phyloP scores from a whole-genome alignment of 192 early-diverging fungal species.

The Ramicandelaber brevisporus region DNA sequence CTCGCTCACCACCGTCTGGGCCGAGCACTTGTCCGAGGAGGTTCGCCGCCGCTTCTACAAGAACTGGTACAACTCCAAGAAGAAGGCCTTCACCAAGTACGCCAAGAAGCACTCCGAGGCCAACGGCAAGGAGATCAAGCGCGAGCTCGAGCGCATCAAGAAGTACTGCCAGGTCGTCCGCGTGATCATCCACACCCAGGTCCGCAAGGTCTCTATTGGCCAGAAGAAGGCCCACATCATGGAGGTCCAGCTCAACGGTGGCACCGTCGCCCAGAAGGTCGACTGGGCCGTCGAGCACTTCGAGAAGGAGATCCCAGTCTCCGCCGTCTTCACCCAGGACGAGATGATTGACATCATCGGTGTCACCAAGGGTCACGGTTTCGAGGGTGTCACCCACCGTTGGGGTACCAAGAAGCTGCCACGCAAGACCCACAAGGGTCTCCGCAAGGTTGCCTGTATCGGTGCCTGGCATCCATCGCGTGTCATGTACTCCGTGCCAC shows the following conservation, averaged over 20 bases:
- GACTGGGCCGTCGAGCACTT: slow-evolving; percentile 93
- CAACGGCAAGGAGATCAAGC: slow-evolving; percentile 54
- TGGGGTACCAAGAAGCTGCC: slow-evolving; percentile 99
- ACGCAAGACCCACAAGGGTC: slow-evolving; percentile 99
- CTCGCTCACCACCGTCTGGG: slow-evolving; percentile 97
- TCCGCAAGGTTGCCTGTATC: slow-evolving; percentile 99
- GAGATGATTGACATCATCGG: slow-evolving; percentile 98
- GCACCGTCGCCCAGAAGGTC: slow-evolving; percentile 86
- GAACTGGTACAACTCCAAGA: slow-evolving; percentile 99
- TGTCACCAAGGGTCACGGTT: slow-evolving; percentile 98
- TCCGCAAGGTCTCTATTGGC: slow-evolving; percentile 77
- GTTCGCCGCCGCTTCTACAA: slow-evolving; percentile 99
- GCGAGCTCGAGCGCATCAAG: slow-evolving; percentile 93
- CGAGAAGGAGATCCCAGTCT: slow-evolving; percentile 80
- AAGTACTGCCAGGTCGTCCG: slow-evolving; percentile 98
- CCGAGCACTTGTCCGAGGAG: slow-evolving; percentile 93
- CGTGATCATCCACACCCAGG: slow-evolving; percentile 95
- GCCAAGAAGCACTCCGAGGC: slow-evolving; percentile 85
- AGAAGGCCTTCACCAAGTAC: slow-evolving; percentile 99
- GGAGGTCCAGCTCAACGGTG: slow-evolving; percentile 99
- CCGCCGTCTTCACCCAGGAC: slow-evolving; percentile 88
- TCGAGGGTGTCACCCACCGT: slow-evolving; percentile 95
- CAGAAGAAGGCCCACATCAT: slow-evolving; percentile 99
- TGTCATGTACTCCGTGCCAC: slow-evolving; percentile 97
- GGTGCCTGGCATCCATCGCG: slow-evolving; percentile 94